phyloP scores from a whole-genome alignment of 2,329 filamentous ascomycete genomes.

The Sarocladium strictum region DNA sequence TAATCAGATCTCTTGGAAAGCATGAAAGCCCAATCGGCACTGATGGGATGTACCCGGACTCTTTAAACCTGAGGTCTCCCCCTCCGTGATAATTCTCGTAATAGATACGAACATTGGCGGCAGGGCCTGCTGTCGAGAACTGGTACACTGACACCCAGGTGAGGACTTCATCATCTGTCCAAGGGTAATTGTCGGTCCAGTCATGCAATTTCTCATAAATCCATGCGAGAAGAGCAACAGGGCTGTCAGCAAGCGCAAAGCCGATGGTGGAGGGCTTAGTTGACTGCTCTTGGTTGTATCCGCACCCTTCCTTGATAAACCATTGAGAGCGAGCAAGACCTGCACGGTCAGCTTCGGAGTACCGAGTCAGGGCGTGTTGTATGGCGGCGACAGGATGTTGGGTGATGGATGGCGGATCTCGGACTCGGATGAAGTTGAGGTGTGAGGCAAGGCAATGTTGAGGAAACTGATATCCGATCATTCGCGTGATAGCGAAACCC shows the following conservation, averaged over 20 bases:
- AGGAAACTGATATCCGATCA: conserved; percentile 52
- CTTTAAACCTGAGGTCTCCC: conserved; percentile 15
- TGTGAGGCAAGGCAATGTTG: conserved; percentile 39
- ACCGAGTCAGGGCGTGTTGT: conserved; percentile 46
- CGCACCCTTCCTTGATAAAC: conserved; percentile 49
- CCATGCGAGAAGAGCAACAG: conserved; percentile 68
- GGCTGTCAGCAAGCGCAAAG: conserved; percentile 63
- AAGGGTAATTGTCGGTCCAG: conserved; percentile 65
- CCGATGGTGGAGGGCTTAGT: conserved; percentile 70
- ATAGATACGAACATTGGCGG: conserved; percentile 62
- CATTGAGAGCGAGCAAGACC: conserved; percentile 48
- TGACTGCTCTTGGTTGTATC: conserved; percentile 30
- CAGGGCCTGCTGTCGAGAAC: conserved; percentile 60
- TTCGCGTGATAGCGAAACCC: conserved; percentile 58
- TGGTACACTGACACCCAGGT: conserved; percentile 68
- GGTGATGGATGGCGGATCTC: conserved; percentile 40
- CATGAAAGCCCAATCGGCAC: conserved; percentile 38
- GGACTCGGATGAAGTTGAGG: conserved; percentile 52
- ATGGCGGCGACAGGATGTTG: conserved; percentile 52
- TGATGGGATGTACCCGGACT: conserved; percentile 19
- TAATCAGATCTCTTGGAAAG: conserved; percentile 50
- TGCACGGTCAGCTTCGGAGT: conserved; percentile 23
- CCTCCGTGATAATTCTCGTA: conserved; percentile 52
- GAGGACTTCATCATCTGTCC: conserved; percentile 67
- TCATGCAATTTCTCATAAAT: conserved; percentile 75